Evolutionary conservation across 2,329 filamentous ascomycete species (phyloP).

Genomic region (Neofusicoccum sp.): DNA sequence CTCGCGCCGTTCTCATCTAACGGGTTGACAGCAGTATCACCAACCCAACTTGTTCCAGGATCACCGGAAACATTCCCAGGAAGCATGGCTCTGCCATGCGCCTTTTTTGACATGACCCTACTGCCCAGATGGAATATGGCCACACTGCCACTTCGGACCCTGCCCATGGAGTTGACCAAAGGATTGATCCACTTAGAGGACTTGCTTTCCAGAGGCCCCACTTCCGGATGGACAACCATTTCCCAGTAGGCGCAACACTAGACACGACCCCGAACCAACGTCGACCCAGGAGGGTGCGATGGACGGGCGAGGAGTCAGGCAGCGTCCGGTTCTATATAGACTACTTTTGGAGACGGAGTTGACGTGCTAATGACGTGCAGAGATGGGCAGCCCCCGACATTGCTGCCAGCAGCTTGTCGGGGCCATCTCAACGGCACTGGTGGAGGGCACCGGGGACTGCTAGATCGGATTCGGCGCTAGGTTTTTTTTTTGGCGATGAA

Average conservation of each 20-base stretch:
- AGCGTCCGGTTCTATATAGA: not conserved
- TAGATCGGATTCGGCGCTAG: not conserved
- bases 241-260: slow-evolving; percentile 1
- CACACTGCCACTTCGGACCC: slow-evolving; percentile 7
- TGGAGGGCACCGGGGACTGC: not conserved
- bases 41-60: slow-evolving; percentile 1
- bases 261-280: not conserved
- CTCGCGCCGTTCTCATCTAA: not conserved
- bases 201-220: slow-evolving; percentile 5
- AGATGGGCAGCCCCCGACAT: slow-evolving; percentile 7
- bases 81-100: slow-evolving; percentile 16
- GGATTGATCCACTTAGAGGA: not conserved
- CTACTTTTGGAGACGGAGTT: not conserved
- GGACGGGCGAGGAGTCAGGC: not conserved
- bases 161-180: slow-evolving; percentile 1
- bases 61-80: slow-evolving; percentile 3
- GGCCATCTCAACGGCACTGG: slow-evolving; percentile 11
- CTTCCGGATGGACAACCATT: slow-evolving; percentile 1
- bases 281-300: not conserved
- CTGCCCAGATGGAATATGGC: slow-evolving; percentile 11
- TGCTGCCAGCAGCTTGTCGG: slow-evolving; percentile 11
- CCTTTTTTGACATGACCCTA: slow-evolving; percentile 9
- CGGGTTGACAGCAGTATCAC: not conserved
- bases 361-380: not conserved
- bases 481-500: not conserved